Evolutionary conservation across 306 rosid genomes (phyloP), one percentile per base, ranked within the genome.

Genomic region (Abrus pulchellus): DNA sequence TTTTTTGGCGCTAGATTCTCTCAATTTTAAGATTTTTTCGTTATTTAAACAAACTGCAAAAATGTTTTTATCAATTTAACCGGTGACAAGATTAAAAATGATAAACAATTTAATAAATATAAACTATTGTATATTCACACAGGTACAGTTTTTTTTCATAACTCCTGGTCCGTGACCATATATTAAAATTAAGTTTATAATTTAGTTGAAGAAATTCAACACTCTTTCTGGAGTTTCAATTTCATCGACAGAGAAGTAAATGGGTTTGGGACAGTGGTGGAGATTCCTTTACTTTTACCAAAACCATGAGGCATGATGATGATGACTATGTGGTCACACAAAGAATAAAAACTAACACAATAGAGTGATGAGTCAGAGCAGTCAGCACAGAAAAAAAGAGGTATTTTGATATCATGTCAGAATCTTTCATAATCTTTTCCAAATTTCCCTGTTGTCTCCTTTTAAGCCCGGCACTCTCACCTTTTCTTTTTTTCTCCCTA

Each of bases 341-440:
- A 13, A 12, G 14, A 47, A 47, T 30, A 59, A 45, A 52, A 44
- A 60, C 56, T 77, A 5, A 67, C 34, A 41, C 36, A 67, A 32
- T 50, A 14, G 50, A 33, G 7, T 49, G 56, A 13, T 48, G 62
- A 52, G 10, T 71, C 49, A 13, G 13, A 34, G 62, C 27, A 54
- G 69, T 78, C 69, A 41, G 53, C 82, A 69, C 77, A 73, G 74
- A 66, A 81, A 81, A 20, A 38, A 67, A 44, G 33, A 27, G 34
- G 75, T 80, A 71, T 81, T 85, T 77, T 76, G 59, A 61, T 61
- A 61, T 54, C 49, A 48, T 41, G 59, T 78, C 84, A 27, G 75
- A 52, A 74, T 61, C 72, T 67, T 47, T 70, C 85, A 72, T 75
- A 83, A 79, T 83, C 60, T 71, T 40, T 32, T 72, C 85, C 83